phyloP scores from a whole-genome alignment of 73 alveolate genomes.

The Stentor coeruleus region DNA sequence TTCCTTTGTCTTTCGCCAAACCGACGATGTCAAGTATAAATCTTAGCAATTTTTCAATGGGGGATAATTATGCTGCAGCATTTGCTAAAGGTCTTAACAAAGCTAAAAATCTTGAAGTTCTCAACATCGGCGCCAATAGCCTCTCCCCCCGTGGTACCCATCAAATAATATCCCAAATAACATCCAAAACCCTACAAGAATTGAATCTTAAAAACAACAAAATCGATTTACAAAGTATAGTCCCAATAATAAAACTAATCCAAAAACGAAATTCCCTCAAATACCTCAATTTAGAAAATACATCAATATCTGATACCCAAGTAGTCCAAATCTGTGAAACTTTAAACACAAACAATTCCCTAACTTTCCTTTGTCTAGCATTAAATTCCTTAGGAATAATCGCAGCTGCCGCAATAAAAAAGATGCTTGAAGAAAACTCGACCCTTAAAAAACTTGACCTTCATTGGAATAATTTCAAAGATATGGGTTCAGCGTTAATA shows the following conservation, averaged over 20 bases:
- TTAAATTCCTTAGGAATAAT: background rate
- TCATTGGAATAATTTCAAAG: constrained; percentile 26
- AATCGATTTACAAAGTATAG: background rate
- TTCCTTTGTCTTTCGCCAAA: background rate
- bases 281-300: background rate
- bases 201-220: background rate
- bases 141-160: background rate
- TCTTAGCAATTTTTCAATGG: background rate
- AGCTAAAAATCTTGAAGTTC: background rate
- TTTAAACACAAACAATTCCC: background rate
- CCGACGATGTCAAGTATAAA: background rate
- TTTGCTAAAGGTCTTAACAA: constrained; percentile 20
- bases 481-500: background rate
- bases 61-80: constrained; percentile 26
- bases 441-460: constrained; percentile 9
- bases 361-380: background rate
- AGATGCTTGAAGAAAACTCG: background rate
- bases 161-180: background rate
- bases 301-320: background rate
- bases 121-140: background rate
- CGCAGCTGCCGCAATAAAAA: background rate
- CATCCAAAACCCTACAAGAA: background rate
- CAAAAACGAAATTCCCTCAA: background rate
- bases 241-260: background rate
- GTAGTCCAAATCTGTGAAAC: background rate